Percentiles rank a stretch among this genome's conserved stretches.
Evolutionary conservation across 305 asterid genomes (phyloP).

Genomic region (Solanum chacoense): DNA sequence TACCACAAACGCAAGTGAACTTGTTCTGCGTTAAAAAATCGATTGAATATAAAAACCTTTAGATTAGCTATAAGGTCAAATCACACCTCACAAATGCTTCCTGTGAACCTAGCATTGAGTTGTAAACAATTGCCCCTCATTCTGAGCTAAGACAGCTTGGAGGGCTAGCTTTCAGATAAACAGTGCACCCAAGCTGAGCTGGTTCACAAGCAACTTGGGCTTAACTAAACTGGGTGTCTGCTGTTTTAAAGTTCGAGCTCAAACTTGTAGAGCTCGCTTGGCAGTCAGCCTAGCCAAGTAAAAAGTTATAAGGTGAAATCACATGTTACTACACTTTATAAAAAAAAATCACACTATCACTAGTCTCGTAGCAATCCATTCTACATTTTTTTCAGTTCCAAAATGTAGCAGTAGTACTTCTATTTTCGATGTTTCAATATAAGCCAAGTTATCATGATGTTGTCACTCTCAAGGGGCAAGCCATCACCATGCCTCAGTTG

Average conservation of each 20-base stretch:
- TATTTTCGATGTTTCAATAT: neutral
- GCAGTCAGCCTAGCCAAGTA: neutral
- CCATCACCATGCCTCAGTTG: neutral
- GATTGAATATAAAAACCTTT: neutral
- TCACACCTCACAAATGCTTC: neutral
- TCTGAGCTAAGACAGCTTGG: neutral
- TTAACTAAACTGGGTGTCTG: neutral
- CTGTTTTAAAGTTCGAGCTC: neutral
- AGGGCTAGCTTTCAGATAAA: neutral
- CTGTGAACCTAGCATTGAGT: neutral
- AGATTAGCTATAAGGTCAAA: neutral
- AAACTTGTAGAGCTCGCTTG: neutral
- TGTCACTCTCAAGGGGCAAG: neutral
- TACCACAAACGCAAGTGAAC: neutral
- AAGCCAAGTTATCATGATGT: neutral
- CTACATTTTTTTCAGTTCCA: neutral
- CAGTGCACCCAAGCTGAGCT: neutral
- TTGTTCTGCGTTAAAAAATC: neutral
- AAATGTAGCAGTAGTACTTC: neutral
- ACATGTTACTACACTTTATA: neutral
- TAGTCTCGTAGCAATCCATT: neutral
- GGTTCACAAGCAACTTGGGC: neutral
- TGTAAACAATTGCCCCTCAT: neutral
- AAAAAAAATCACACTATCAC: neutral
- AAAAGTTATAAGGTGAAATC: neutral